Conservation (phyloP, 257 asterid genomes). For the Scutellaria baicalensis region DNA sequence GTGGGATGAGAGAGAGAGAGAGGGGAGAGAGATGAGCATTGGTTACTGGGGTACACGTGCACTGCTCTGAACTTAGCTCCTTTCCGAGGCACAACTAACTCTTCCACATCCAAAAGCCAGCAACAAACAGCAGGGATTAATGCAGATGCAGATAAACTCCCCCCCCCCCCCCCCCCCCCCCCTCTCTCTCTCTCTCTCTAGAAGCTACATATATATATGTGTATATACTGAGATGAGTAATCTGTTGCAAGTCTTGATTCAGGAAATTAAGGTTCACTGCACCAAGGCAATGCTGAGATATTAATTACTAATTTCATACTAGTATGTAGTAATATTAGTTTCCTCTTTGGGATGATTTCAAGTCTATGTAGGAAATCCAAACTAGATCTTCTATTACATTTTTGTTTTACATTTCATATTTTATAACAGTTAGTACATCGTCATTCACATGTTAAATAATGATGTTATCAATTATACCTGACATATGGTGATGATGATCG, state of each 20-base stretch:
- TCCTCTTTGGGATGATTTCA: neutral
- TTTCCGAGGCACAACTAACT: constrained; percentile 48
- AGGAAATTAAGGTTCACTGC: constrained; percentile 12
- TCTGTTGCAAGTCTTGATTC: constrained; percentile 11
- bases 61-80: constrained; percentile 22
- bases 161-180: constrained; percentile 1
- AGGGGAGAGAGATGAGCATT: constrained; percentile 12
- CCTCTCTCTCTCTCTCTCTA: neutral
- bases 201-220: neutral
- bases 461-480: too few relatives aligned
- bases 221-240: neutral
- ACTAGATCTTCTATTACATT: too few relatives aligned
- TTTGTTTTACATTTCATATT: too few relatives aligned
- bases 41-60: constrained; percentile 40
- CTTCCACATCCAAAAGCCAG: constrained; percentile 5
- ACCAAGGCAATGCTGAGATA: neutral
- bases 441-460: too few relatives aligned
- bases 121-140: constrained; percentile 23
- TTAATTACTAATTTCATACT: neutral
- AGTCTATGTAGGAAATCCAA: neutral
- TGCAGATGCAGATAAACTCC: constrained; percentile 14
- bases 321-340: neutral
- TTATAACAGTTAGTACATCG: too few relatives aligned
- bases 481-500: too few relatives aligned
- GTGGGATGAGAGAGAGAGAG: neutral